Base-by-base conservation (phyloP, 805 yeast genomes). In the Dipodascus albidus region DNA sequence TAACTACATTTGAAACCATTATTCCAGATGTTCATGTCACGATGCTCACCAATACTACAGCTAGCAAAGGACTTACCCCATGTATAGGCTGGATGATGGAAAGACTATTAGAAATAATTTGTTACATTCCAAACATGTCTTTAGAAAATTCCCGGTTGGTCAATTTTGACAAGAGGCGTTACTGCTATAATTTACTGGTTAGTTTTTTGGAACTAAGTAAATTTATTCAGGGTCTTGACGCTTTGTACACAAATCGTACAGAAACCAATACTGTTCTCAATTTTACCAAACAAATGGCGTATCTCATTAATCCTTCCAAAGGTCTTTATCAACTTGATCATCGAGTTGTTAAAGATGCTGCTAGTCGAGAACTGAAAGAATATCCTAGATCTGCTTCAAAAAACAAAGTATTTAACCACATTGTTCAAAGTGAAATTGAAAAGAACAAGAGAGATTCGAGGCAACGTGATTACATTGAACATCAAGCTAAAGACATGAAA, bases 51-150 rank as follows among this genome's bases (percentile, higher is more conserved):
- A 51, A 51, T 20, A 53, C 53, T 11, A 51, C 49, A 15, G 53
- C 60, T 14, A 35, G 48, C 3, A 44, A 74, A 52, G 75, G 82
- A 0, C 69, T 87, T 50, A 79, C 87, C 3, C 93, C 96, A 1
- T 90, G 96, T 62, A 79, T 88, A 55, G 97, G 97, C 9, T 91
- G 98, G 98, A 73, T 88, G 51, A 72, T 84, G 23, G 91, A 85
- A 60, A 80, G 95, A 57, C 70, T 91, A 57, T 64, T 89, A 52
- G 96, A 87, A 62, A 79, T 83, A 55, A 80, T 83, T 1, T 81
- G 85, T 57, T 82, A 78, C 62, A 82, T 88, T 51, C 95, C 96
- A 20, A 86, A 85, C 61, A 85, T 81, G 80, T 78, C 83, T 51
- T 74, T 80, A 42, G 81, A 77, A 55, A 79, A 82, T 61, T 75